Base-by-base conservation (phyloP, 208 protist species). In the Plasmodiophora brassicae region DNA sequence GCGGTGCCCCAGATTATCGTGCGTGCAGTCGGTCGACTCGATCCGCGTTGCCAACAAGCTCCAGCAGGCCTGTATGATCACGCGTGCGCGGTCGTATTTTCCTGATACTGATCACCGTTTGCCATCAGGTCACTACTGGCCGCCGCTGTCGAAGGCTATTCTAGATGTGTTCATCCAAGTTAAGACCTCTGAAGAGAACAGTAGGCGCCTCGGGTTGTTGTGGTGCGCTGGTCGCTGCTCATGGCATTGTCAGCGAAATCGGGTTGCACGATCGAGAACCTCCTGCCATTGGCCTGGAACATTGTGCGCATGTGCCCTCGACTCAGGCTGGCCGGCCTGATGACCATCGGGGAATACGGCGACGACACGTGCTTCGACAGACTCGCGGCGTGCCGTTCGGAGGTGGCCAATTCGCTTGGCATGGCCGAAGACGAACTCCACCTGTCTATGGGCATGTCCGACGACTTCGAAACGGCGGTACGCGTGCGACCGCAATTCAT, bases 361-460 rank as follows among this genome's bases (percentile, higher is more conserved):
- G n/a, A 78, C 41, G 20, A n/a, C 10, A 32, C 32, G 10, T 38
- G 65, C 41, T 78, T 78, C 41, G 10, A 5, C 41, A 8, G 5
- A 32, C 65, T 78, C 20, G 32, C 10, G 14, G n/a, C 10, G 14
- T 32, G 5, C 5, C 5, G 65, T 14, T 44, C 5, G 5, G 20
- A n/a, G 14, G 65, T 78, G 10, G 65, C 65, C n/a, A 8, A 32
- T 8, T n/a, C 5, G 32, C 5, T 78, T 32, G 65, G 65, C 14
- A 32, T 78, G 20, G 5, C 65, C 41, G 65, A 78, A 32, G 5
- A 32, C 5, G 65, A 78, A 14, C 65, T 78, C 10, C 14, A 78
- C 32, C 65, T 78, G 41, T 78, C 65, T 36, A 78, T 78, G 65
- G 65, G 65, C 32, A 78, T 78, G 65, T 78, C 65, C 5, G n/a